Evolutionary conservation across 176 grass and related monocot genomes (phyloP).

Genomic region (Leersia perrieri): DNA sequence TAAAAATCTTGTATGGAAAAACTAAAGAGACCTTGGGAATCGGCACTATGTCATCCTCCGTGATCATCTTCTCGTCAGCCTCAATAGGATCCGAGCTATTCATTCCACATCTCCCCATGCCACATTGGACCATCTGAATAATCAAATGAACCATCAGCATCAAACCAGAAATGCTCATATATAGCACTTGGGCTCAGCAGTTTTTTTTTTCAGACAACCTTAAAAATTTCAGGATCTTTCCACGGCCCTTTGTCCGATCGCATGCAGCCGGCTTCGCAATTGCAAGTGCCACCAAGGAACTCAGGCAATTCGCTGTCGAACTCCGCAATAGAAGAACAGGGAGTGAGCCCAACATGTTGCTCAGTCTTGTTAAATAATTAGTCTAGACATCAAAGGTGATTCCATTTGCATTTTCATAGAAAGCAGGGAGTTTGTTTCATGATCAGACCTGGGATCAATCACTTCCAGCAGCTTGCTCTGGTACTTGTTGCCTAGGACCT

Average conservation of each 20-base stretch:
- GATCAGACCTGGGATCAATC: conserved; percentile 80
- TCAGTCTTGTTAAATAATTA: not conserved
- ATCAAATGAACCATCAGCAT: not conserved
- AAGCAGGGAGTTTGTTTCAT: not conserved
- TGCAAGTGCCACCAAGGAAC: conserved; percentile 86
- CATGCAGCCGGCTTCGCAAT: conserved; percentile 91
- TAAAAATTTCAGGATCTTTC: conserved; percentile 91
- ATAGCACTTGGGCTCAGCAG: not conserved
- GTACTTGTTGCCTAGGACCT: conserved; percentile 94
- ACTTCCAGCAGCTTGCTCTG: conserved; percentile 92
- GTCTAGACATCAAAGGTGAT: not conserved
- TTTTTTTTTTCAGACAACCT: conserved; percentile 54
- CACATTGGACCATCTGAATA: conserved; percentile 86
- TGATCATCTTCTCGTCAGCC: conserved; percentile 77
- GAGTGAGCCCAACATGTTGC: conserved; percentile 17
- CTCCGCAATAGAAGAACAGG: not conserved
- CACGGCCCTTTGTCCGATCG: conserved; percentile 95
- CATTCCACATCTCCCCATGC: conserved; percentile 66
- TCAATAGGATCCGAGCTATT: conserved; percentile 32
- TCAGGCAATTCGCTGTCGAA: conserved; percentile 76
- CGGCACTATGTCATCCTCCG: conserved; percentile 62
- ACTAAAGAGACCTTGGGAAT: conserved; percentile 40
- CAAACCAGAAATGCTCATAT: not conserved
- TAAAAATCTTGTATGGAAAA: not conserved
- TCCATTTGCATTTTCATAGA: not conserved